These are phyloP conservation scores for Geranomyces variabilis DNA, from an alignment of 192 early-diverging fungal genomes.

Conservation along the genomic window DNA sequence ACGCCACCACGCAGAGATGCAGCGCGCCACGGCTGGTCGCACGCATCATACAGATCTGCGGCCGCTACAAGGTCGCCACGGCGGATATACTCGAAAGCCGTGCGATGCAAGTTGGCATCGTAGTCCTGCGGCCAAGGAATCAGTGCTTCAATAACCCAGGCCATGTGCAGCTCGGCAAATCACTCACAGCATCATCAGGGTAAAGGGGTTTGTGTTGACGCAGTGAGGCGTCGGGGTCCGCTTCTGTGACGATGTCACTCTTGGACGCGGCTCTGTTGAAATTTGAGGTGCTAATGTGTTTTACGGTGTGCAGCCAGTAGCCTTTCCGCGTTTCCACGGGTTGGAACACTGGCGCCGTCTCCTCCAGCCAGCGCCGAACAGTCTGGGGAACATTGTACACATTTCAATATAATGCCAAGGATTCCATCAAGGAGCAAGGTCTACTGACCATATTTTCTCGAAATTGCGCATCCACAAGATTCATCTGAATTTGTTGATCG, in stretches of 20 bases:
- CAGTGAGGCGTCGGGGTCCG: constrained; percentile 52
- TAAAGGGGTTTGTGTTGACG: constrained; percentile 34
- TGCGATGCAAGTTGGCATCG: constrained; percentile 61
- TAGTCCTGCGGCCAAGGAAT: constrained; percentile 35
- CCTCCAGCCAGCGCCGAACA: constrained; percentile 52
- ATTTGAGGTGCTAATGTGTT: constrained; percentile 18
- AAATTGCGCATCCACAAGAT: not conserved
- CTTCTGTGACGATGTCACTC: constrained; percentile 25
- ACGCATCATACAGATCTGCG: constrained; percentile 70
- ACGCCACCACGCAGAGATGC: constrained; percentile 73
- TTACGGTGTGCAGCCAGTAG: constrained; percentile 39
- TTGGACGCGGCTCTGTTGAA: not conserved
- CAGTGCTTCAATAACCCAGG: not conserved
- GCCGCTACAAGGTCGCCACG: constrained; percentile 70
- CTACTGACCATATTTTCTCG: constrained; percentile 9
- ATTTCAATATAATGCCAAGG: not conserved
- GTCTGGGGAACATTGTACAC: constrained; percentile 15
- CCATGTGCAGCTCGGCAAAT: not conserved
- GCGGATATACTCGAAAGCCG: constrained; percentile 78
- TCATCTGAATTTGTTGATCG: constrained; percentile 7
- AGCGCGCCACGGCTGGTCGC: constrained; percentile 79
- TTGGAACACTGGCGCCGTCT: constrained; percentile 37
- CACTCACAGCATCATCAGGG: constrained; percentile 41
- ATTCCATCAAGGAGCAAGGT: not conserved
- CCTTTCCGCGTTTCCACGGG: constrained; percentile 38